Base-by-base conservation (phyloP, 208 protist genomes). In the Crithidia thermophila region DNA sequence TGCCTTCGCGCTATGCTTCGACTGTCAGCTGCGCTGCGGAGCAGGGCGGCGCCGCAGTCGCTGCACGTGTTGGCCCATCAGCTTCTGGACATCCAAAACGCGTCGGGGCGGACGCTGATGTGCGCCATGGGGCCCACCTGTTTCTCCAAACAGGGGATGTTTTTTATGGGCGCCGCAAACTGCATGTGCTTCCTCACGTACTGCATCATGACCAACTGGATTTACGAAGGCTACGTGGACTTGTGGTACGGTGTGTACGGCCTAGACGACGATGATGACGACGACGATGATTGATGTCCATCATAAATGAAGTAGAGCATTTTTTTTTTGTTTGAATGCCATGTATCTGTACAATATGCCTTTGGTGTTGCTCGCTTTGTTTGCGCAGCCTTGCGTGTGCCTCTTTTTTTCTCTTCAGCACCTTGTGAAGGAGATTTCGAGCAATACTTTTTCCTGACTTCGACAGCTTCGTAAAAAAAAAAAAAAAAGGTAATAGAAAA, bases 241-340 rank as follows among this genome's bases (percentile, higher is more conserved):
- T 61, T 94, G 27, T 91, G 88, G 82, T 81, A 86, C 43, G 88
- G 88, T 5, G 84, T 94, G 23, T 94, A 91, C 42, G 81, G 81
- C 11, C 18, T 85, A 8, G 84, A 88, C 13, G 83, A 89, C 65
- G 81, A 87, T 34, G 80, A 87, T 16, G 80, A 89, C 21, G 79
- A 88, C 40, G 68, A 89, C 40, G 23, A 67, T 16, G 37, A 67
- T 14, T 67, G 42, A 74, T 13, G 5, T 11, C 28, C 13, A 36
- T 46, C 14, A 34, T 6, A 28, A 36, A 8, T 6, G 28, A 28
- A 21, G 20, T 25, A 36, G 34, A 16, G 21, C 25, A 52, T 20
- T 42, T 36, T 28, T 56, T 3, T 65, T 64, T 6, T 49, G 56
- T 7, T 27, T 45, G 10, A 45, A 10, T 5, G 10, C 33, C 16